Conservation (phyloP, 2,329 filamentous ascomycete genomes). For the Fusarium temperatum region DNA sequence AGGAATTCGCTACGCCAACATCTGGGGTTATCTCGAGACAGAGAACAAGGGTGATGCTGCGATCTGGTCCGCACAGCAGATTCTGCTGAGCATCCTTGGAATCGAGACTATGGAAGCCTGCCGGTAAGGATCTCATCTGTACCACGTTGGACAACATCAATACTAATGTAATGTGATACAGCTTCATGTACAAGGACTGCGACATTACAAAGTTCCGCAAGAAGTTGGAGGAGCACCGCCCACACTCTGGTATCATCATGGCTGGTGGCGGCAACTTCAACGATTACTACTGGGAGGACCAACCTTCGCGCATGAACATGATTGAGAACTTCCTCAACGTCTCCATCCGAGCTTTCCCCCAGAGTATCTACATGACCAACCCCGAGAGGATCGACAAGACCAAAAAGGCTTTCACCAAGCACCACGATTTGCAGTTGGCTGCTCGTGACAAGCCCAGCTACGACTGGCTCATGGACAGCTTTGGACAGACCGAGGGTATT, state of each 20-base stretch:
- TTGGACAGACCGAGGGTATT: slow-evolving; percentile 32
- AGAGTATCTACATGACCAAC: slow-evolving; percentile 39
- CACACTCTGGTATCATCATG: slow-evolving; percentile 43
- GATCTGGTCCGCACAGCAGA: slow-evolving; percentile 43
- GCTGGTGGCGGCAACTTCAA: slow-evolving; percentile 42
- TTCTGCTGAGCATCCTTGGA: slow-evolving; percentile 39
- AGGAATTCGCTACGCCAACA: slow-evolving; percentile 41
- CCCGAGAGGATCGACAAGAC: slow-evolving; percentile 36
- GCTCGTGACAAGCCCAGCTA: slow-evolving; percentile 41
- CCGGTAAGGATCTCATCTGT: slow-evolving; percentile 28
- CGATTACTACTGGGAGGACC: slow-evolving; percentile 44
- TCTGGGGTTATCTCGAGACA: slow-evolving; percentile 43
- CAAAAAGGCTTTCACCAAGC: slow-evolving; percentile 28
- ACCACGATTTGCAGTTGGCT: slow-evolving; percentile 39
- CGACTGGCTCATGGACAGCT: slow-evolving; percentile 39
- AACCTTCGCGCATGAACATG: slow-evolving; percentile 44
- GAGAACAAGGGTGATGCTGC: slow-evolving; percentile 44
- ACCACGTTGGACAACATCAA: slow-evolving; percentile 1
- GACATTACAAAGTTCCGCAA: slow-evolving; percentile 36
- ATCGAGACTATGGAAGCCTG: slow-evolving; percentile 43
- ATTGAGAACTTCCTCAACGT: slow-evolving; percentile 36
- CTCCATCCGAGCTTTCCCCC: slow-evolving; percentile 40
- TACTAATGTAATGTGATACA: slow-evolving; percentile 24
- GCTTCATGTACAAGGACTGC: slow-evolving; percentile 40
- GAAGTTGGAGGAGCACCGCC: slow-evolving; percentile 38